Base-by-base conservation (phyloP, 805 yeast genomes). In the Spathaspora hagerdaliae region DNA sequence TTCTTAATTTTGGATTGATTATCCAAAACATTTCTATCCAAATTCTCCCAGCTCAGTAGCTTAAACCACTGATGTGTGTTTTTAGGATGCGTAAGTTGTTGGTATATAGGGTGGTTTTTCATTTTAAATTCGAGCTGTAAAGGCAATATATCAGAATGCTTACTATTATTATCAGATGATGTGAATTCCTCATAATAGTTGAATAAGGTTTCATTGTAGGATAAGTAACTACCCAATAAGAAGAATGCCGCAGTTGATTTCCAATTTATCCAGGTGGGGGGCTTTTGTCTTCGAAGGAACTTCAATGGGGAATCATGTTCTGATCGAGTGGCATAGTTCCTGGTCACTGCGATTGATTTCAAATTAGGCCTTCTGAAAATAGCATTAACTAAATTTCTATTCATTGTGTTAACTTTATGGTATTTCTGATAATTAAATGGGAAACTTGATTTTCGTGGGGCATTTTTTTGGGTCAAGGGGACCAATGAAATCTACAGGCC, bases 21-120 rank as follows among this genome's bases (percentile, higher is more conserved):
- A 38, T 68, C 71, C 36, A 69, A 53, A 3, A 67, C 59, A 45
- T 69, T 69, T 35, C 66, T 55, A 45, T 70, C 71, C 39, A 71
- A 56, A 46, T 69, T 70, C 65, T 52, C 81, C 73, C 66, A 80
- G 42, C 67, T 67, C 48, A 48, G 74, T 48, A 65, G 63, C 57
- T 53, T 72, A 52, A 62, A 76, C 77, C 69, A 79, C 47, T 59
- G 72, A 54, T 56, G 72, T 52, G 78, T 74, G 64, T 45, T 78
- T 64, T 51, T 77, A 44, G 59, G 67, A 49, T 57, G 69, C 53
- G 63, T 57, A 35, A 86, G 63, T 41, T 74, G 62, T 49, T 77
- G 65, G 39, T 82, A 82, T 2, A 83, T 59, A 0, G 81, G 77
- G 40, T 85, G 60, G 4, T 65, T 55, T 31, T 73, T 67, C 39